Base-by-base conservation (phyloP, 768 basidiomycete species). In the Tricholomella constricta region DNA sequence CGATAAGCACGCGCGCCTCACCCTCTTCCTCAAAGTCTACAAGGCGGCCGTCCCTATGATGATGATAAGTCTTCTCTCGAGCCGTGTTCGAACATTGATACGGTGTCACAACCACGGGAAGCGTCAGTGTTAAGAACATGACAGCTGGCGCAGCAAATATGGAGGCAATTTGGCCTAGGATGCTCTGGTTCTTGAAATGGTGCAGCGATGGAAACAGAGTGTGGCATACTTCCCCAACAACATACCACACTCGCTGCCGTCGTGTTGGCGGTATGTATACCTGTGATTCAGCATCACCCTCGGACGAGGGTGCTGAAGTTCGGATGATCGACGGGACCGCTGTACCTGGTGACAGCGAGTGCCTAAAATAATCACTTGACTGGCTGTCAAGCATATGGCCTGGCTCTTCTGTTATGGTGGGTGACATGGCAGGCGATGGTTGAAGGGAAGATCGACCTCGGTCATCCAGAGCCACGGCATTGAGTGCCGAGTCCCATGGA, bases 81-180 rank as follows among this genome's bases (percentile, higher is more conserved):
- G 73, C 62, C 14, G 60, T 52, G 15, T 62, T 63, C 23, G 60
- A 41, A 19, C 60, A 58, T 2, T 73, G 62, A 59, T 84, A 84
- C 3, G 82, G 79, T 9, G 77, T 84, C 25, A 90, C 81, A 15
- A 95, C 92, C 11, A 99, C 95, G 4, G 94, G 94, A 9, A 98
- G 74, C 0, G 96, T 98, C 17, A 98, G 57, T 0, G 95, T 98
- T 44, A 99, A 72, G 3, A 78, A 75, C 68, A 97, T 73, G 2
- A 99, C 85, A 2, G 94, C 92, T 2, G 96, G 96, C 0, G 88
- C 84, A 3, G 94, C 92, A 51, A 97, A 79, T 22, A 96, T 59
- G 0, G 86, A 82, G 0, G 89, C 88, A 26, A 91, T 72, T 70
- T 84, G 84, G 0, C 87, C 88, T 10, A 88, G 59, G 45, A 85